Base-by-base conservation (phyloP, 1,284 basidiomycete species). In the Puccinia polysora region DNA sequence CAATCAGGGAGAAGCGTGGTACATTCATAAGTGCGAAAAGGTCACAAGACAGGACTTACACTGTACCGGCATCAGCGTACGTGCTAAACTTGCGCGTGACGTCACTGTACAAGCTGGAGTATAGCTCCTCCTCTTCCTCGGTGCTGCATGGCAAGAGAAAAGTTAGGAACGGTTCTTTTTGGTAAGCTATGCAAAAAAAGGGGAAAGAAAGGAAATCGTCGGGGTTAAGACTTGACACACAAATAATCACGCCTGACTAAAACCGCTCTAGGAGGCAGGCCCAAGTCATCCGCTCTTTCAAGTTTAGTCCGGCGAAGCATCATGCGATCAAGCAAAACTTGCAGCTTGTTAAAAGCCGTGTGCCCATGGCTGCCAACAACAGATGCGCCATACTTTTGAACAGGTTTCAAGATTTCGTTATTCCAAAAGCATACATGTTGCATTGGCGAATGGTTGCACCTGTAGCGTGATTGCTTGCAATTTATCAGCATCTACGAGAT, bases 261-360 rank as follows among this genome's bases (percentile, higher is more conserved):
- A 52, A 98, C 89, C 0, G 88, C 94, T 47, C 96, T 86, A 2
- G 96, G 96, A 2, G 96, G 96, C n/a, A 98, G 82, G 4, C 93
- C 96, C 60, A 99, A 86, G 80, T 99, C 96, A 78, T 99, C 96
- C 0, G 95, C 95, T 62, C 90, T 86, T 85, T 99, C 90, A 47
- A 98, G 82, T 87, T 91, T 78, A 15, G 70, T 72, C 28, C 70
- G 50, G 23, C 94, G 87, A 59, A 99, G 84, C 96, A 98, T 98
- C 89, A 98, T 91, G 72, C 91, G 84, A 79, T 95, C 91, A 20
- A 99, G 83, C 32, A 72, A 58, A 12, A 72, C 70, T 65, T 72
- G 53, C 34, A 72, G 30, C 40, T 72, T 72, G 40, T 56, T 72
- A 23, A 72, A 72, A 10, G 70, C 70, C 10, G 62, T 58, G 52